A percentile compares a stretch with the other conserved stretches of the same genome.
Evolutionary conservation across 2,329 filamentous ascomycete species (phyloP).

Genomic region (Pezizomycotina sp.): DNA sequence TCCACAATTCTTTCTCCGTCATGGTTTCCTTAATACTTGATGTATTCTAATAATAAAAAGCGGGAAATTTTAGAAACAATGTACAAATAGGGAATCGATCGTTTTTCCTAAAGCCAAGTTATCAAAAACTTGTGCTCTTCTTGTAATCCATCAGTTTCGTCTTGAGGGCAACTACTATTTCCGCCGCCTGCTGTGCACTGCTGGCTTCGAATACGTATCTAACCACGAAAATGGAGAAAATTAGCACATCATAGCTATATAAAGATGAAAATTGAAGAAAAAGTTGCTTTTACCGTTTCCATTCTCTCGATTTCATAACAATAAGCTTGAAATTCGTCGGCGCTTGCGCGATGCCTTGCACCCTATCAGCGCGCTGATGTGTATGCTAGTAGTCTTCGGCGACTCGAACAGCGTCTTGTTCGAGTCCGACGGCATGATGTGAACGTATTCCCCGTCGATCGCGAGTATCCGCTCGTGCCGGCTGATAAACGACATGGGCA

Average conservation of each 20-base stretch:
- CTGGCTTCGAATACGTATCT: constrained; percentile 76
- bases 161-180: constrained; percentile 64
- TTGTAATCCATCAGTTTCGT: constrained; percentile 53
- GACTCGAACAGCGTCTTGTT: constrained; percentile 49
- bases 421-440: constrained; percentile 57
- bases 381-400: constrained; percentile 63
- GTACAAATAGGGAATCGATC: too few relatives aligned
- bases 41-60: too few relatives aligned
- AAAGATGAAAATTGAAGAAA: background rate
- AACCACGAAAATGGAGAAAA: constrained; percentile 41
- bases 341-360: constrained; percentile 64
- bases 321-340: constrained; percentile 54
- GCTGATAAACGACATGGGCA: constrained; percentile 58
- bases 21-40: too few relatives aligned
- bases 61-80: too few relatives aligned
- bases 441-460: constrained; percentile 73
- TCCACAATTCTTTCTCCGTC: too few relatives aligned
- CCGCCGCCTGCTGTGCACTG: constrained; percentile 52
- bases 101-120: too few relatives aligned
- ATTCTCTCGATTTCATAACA: constrained; percentile 23
- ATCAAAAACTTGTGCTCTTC: too few relatives aligned
- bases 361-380: constrained; percentile 66
- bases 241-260: background rate
- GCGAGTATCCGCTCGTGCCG: constrained; percentile 52
- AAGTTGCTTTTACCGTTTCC: constrained; percentile 12